Base-by-base conservation (phyloP, 768 basidiomycete species). In the Saitozyma podzolica region DNA sequence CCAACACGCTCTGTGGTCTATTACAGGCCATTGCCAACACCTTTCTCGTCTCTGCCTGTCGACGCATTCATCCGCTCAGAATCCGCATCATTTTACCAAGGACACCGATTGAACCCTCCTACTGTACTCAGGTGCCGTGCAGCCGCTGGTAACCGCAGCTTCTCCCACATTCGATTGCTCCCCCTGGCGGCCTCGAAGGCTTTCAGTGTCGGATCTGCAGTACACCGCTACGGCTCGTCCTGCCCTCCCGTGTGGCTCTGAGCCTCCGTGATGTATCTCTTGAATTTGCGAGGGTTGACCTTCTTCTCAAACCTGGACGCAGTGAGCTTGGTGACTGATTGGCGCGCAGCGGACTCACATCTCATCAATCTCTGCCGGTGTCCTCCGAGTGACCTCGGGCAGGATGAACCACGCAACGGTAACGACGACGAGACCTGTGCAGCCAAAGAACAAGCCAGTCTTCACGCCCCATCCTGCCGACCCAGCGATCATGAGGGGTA, bases 361-460 rank as follows among this genome's bases (percentile, higher is more conserved):
- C 47, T 69, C 67, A n/a, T 69, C 37, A 51, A 65, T 56, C 47
- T 69, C 65, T 0, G 67, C 67, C 19, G 64, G 61, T 13, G 19
- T 59, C 16, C 64, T 49, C 2, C 56, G 13, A 4, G 53, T 19
- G 17, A 19, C 39, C 50, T 69, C 67, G 10, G 64, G 64, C 45
- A 69, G n/a, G 40, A 69, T 59, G 43, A 69, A 66, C 29, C 13
- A 69, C 16, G 29, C 59, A 8, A 61, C 16, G n/a, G 52, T 45
- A 40, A 40, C 39, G 20, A 16, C 41, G 48, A 51, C 52, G 19
- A 42, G 11, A 16, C 60, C 60, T 17, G 54, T 61, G 51, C 53
- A 43, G 45, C 52, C 61, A 39, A 62, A 68, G 59, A 68, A 65
- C 48, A 65, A 68, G 17, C 40, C 60, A 17, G 60, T 56, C 58